Evolutionary conservation across 176 grass and related monocot species (phyloP), one percentile per base, ranked within the genome.

Genomic region (Rhynchospora breviuscula): DNA sequence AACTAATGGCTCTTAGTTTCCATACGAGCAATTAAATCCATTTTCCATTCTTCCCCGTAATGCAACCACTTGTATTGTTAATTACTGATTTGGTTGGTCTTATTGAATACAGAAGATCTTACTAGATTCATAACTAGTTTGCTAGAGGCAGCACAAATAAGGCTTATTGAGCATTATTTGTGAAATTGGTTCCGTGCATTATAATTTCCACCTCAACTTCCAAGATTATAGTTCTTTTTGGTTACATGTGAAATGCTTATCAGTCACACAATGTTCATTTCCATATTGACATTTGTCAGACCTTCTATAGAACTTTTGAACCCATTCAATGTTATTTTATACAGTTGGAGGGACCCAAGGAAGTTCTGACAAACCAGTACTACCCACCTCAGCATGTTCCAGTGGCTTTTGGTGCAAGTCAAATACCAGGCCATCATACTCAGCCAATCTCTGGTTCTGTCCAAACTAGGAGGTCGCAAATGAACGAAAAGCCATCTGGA

Each of bases 311-410:
- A 79, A 18, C 0, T 80, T 33, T 21, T 80, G 22, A 79, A 65
- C 21, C 54, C 33, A 44, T 80, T 67, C 35, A 52, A 51, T 79
- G 45, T 68, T 62, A 64, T 67, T 80, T 86, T 77, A 1, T 85
- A 71, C 85, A 99, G 97, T 93, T 99, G 97, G 97, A 96, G 87
- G 97, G 93, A 87, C 65, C 84, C 56, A 96, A 96, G 85, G 91
- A 94, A 96, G 15, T 71, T 87, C 78, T 47, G 65, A 88, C 45
- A 12, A 88, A 90, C 23, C 80, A 82, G 83, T 79, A 74, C 67
- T 93, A 86, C 74, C 67, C 89, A 79, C 63, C 93, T 66, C 89
- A 94, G 80, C 87, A 85, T 68, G 52, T 71, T 53, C 74, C 87
- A 25, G 72, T 71, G 5, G 15, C 46, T 29, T 71, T 72, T 73